These are phyloP conservation scores for Ogataea salicorniae DNA, from an alignment of 805 yeast species.

Conservation along the genomic window DNA sequence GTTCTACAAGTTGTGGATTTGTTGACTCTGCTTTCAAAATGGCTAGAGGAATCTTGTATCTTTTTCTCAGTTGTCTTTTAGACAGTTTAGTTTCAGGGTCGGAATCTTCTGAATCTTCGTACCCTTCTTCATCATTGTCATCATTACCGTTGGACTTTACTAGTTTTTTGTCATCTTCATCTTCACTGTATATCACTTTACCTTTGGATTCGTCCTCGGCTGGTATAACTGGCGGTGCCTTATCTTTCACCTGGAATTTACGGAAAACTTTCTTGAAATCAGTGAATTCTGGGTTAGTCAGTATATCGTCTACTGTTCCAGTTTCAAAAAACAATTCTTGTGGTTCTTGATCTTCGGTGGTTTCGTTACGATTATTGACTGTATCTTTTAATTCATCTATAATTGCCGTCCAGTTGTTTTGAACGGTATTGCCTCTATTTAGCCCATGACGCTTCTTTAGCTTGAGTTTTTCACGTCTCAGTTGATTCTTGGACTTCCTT, in stretches of 20 bases:
- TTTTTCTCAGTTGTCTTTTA: conserved; percentile 47
- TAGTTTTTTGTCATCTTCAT: conserved; percentile 10
- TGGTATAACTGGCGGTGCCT: background rate
- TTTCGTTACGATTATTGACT: conserved; percentile 1
- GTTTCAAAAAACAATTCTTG: conserved; percentile 3
- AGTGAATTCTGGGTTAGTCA: conserved; percentile 11
- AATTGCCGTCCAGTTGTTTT: background rate
- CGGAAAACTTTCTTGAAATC: conserved; percentile 16
- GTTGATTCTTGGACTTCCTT: conserved; percentile 48
- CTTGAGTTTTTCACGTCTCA: conserved; percentile 47
- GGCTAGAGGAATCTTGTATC: conserved; percentile 59
- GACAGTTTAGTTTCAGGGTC: conserved; percentile 28
- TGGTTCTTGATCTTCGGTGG: background rate
- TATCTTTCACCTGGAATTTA: conserved; percentile 14
- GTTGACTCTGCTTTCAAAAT: conserved; percentile 54
- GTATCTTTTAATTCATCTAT: conserved; percentile 4
- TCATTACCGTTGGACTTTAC: conserved; percentile 4
- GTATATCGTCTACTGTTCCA: background rate
- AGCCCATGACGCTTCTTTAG: conserved; percentile 11
- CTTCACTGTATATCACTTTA: conserved; percentile 18
- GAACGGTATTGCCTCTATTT: background rate
- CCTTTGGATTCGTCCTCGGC: conserved; percentile 6
- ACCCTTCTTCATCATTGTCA: conserved; percentile 17
- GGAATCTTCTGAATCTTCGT: conserved; percentile 6
- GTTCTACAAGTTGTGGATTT: conserved; percentile 73